phyloP scores from a whole-genome alignment of 176 grass and related monocot genomes.

The Oryza meridionalis region DNA sequence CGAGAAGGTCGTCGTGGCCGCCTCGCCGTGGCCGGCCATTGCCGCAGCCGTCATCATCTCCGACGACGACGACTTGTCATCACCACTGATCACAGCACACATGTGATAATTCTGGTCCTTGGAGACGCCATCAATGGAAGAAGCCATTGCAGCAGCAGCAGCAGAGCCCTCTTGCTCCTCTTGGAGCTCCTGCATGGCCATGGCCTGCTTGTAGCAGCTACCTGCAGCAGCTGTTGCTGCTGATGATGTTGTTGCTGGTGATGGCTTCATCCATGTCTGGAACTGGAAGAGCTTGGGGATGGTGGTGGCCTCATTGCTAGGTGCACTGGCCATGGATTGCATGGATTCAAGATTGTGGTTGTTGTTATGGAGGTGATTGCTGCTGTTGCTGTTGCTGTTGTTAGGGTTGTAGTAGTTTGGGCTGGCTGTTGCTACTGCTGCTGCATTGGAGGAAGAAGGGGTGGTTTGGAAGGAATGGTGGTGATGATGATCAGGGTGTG shows the following conservation, averaged over 20 bases:
- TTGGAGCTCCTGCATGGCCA: constrained; percentile 40
- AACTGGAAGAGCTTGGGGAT: constrained; percentile 42
- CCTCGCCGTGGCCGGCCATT: not conserved
- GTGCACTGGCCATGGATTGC: constrained; percentile 22
- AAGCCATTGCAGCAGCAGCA: not conserved
- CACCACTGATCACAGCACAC: not conserved
- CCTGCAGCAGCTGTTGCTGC: not conserved
- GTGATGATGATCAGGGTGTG: constrained; percentile 38
- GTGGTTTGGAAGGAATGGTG: constrained; percentile 42
- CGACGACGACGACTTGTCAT: constrained; percentile 5
- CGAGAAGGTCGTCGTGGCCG: constrained; percentile 34
- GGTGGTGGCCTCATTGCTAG: constrained; percentile 2
- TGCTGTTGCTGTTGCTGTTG: constrained; percentile 15
- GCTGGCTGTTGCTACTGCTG: constrained; percentile 1
- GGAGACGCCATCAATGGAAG: not conserved
- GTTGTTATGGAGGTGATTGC: constrained; percentile 24
- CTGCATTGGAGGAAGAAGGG: constrained; percentile 9
- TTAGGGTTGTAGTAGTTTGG: constrained; percentile 51
- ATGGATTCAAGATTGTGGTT: constrained; percentile 33
- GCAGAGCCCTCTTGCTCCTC: not conserved
- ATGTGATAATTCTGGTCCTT: constrained; percentile 1
- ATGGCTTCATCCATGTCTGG: constrained; percentile 51
- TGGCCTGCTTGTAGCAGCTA: constrained; percentile 21
- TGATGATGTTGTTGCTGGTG: not conserved
- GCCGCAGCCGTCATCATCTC: constrained; percentile 8